A percentile compares a stretch with the other conserved stretches of the same genome.
Conservation (phyloP, 2,329 filamentous ascomycete genomes). For the Dactylonectria macrodidyma region DNA sequence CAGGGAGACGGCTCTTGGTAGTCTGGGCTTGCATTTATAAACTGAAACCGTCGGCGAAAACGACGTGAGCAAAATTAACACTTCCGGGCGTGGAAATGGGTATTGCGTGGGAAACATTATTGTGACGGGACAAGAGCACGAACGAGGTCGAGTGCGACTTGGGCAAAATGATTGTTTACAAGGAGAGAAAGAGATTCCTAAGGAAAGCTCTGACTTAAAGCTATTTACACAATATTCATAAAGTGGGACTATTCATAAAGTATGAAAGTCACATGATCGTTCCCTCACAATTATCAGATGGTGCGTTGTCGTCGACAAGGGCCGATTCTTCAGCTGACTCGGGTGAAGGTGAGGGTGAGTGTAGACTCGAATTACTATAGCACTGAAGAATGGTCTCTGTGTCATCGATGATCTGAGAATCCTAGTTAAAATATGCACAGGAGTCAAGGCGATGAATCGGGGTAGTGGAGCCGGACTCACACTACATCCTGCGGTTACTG, state of each 20-base stretch:
- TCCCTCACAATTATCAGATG: too few species aligned
- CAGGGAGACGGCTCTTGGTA: neutral
- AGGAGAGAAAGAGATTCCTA: too few species aligned
- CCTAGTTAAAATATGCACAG: neutral
- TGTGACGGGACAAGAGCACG: too few species aligned
- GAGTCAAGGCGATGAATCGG: neutral
- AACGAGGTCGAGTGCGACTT: too few species aligned
- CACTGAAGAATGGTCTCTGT: constrained; percentile 8
- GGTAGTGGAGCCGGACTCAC: neutral
- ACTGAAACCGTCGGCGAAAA: neutral
- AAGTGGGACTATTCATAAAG: too few species aligned
- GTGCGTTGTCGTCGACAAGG: neutral
- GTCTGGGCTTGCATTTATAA: neutral
- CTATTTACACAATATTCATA: too few species aligned
- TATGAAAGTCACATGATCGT: too few species aligned
- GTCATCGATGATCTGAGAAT: constrained; percentile 10
- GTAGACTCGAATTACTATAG: neutral
- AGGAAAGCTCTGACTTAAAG: too few species aligned
- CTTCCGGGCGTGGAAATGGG: neutral
- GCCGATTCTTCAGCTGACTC: neutral
- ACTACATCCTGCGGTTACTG: neutral
- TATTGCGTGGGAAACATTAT: neutral
- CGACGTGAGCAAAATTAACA: neutral
- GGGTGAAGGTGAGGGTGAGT: neutral
- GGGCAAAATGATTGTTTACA: too few species aligned